A percentile compares a stretch with the other conserved stretches of the same genome.
These are phyloP conservation scores for Mollisia scopiformis DNA, from an alignment of 2,329 filamentous ascomycete genomes.

Conservation along the genomic window DNA sequence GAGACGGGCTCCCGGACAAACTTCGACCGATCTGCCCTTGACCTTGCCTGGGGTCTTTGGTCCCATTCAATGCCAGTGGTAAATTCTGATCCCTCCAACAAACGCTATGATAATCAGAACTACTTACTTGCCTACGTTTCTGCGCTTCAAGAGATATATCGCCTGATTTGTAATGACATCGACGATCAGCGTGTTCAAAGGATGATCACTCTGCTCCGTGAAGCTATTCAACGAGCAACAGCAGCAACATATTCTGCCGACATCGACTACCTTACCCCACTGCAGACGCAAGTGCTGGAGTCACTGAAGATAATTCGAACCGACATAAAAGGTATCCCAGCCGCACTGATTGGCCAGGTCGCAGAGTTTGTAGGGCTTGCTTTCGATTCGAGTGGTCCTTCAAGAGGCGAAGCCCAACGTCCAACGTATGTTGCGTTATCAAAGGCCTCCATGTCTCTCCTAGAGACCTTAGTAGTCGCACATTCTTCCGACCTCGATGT, in stretches of 20 bases:
- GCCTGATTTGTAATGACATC: constrained; percentile 68
- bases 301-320: constrained; percentile 69
- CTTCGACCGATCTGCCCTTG: constrained; percentile 49
- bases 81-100: constrained; percentile 42
- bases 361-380: constrained; percentile 74
- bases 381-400: constrained; percentile 49
- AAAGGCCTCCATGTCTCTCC: constrained; percentile 75
- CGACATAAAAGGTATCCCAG: constrained; percentile 65
- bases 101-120: constrained; percentile 70
- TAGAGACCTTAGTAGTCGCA: constrained; percentile 61
- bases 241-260: constrained; percentile 71
- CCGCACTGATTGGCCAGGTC: constrained; percentile 69
- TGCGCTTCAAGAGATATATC: constrained; percentile 76
- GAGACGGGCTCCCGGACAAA: constrained; percentile 40
- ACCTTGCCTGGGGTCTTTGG: constrained; percentile 72
- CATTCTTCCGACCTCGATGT: constrained; percentile 68
- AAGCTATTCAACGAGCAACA: constrained; percentile 72
- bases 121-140: constrained; percentile 85
- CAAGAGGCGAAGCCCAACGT: constrained; percentile 45
- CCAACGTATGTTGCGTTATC: constrained; percentile 90
- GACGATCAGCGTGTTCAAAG: constrained; percentile 62
- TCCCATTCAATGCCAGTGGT: constrained; percentile 62
- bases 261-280: constrained; percentile 70
- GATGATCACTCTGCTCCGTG: constrained; percentile 73
- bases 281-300: constrained; percentile 72